These are phyloP conservation scores for Oxytropis ochrocephala DNA, from an alignment of 306 rosid genomes.

Conservation along the genomic window DNA sequence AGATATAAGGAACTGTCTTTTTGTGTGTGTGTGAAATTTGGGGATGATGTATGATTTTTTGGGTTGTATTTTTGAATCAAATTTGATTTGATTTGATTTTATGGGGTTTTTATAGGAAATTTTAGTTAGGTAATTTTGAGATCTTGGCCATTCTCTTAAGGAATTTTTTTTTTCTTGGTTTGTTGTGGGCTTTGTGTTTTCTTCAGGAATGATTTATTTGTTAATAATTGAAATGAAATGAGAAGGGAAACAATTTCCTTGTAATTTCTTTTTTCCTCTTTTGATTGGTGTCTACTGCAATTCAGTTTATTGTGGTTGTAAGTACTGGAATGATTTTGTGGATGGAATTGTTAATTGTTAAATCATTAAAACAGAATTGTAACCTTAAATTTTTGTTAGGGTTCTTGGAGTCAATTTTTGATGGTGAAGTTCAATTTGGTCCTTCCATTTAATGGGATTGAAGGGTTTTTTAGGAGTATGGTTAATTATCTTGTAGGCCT, in stretches of 20 bases:
- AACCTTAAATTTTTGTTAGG: neutral
- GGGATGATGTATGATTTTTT: neutral
- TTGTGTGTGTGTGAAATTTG: neutral
- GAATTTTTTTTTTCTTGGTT: neutral
- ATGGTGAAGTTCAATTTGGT: neutral
- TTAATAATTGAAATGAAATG: no score
- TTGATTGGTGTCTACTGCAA: neutral
- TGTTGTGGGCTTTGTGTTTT: neutral
- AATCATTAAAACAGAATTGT: neutral
- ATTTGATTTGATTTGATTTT: neutral
- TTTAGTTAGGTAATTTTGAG: neutral
- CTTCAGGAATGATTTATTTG: neutral
- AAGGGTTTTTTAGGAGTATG: neutral
- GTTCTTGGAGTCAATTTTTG: neutral
- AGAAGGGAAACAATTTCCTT: neutral
- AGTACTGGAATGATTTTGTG: neutral
- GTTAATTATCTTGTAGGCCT: neutral
- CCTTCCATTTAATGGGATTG: neutral
- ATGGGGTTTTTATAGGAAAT: neutral
- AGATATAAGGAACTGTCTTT: neutral
- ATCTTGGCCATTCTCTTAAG: neutral
- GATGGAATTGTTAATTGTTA: conserved; percentile 23
- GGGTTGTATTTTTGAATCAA: neutral
- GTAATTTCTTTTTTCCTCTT: neutral
- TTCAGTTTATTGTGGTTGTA: neutral